Evolutionary conservation across 2,329 filamentous ascomycete species (phyloP), one percentile per base, ranked within the genome.

Genomic region (Coniochaeta sp.): DNA sequence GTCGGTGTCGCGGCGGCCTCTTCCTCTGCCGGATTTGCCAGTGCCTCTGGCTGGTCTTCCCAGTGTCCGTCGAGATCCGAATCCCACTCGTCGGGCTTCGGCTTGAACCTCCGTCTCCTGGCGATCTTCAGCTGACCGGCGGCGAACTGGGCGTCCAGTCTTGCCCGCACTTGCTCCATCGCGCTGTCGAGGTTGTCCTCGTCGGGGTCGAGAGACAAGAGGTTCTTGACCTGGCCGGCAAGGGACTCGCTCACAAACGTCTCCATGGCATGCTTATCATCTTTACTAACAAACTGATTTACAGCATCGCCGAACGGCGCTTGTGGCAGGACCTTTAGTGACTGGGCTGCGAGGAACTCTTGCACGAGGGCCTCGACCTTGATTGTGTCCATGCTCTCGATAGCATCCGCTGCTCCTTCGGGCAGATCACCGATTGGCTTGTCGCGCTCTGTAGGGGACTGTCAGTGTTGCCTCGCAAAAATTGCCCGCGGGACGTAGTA

Each of bases 281-380:
- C 91, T 66, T 98, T 98, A 71, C 93, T 88, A 28, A 99, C 91
- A 67, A 95, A 99, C 62, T 96, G 90, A 55, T 87, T 88, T 5
- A 99, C 91, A 0, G 95, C 95, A 69, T 98, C 93, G 17, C 92
- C 90, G 69, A 99, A 97, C 0, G 89, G 89, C 32, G 93, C 95
- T 68, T 96, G 91, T 0, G 95, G 95, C 0, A 99, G 81, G 56
- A 99, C 95, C 61, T 93, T 96, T 34, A 99, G 83, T 0, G 91
- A 93, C 68, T 98, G 93, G 0, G 90, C 89, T 0, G 85, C 84
- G 2, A 99, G 82, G 67, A 93, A 97, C 65, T 98, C 92, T 57
- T 89, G 84, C 0, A 99, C 93, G 0, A 99, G 81, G 64, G 89
- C 89, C 64, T 96, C 91, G 4, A 99, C 92, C 68, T 93, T 93